Conservation (phyloP, 306 rosid species). For the Casuarina equisetifolia region DNA sequence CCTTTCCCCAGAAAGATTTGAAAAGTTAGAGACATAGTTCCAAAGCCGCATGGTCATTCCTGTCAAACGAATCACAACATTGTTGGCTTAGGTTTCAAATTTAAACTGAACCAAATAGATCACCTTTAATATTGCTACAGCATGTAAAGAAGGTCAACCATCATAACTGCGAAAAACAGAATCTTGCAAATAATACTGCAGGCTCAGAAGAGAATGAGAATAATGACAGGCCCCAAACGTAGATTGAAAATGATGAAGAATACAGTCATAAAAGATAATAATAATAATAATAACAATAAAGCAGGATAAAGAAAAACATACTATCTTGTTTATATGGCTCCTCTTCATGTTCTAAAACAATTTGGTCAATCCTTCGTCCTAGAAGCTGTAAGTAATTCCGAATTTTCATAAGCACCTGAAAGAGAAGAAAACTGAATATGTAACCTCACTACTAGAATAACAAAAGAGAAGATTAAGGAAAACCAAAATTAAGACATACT, state of each 20-base stretch:
- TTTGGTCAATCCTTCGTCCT: slow-evolving; percentile 89
- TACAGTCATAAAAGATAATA: neutral
- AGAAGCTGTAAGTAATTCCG: slow-evolving; percentile 94
- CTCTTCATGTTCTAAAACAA: slow-evolving; percentile 76
- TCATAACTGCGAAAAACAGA: neutral
- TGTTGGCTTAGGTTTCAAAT: neutral
- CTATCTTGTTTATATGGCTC: slow-evolving; percentile 89
- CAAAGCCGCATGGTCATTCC: slow-evolving; percentile 96
- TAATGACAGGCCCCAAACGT: neutral
- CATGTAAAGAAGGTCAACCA: neutral
- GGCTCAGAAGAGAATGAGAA: neutral
- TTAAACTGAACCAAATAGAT: neutral
- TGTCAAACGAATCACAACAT: slow-evolving; percentile 22
- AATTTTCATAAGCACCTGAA: slow-evolving; percentile 86
- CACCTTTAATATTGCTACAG: neutral
- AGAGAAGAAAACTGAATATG: slow-evolving; percentile 1
- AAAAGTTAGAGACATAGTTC: slow-evolving; percentile 95
- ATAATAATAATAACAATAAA: neutral
- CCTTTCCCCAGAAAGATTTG: slow-evolving; percentile 95
- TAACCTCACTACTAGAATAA: slow-evolving; percentile 4
- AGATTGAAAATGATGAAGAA: neutral
- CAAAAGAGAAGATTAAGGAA: slow-evolving; percentile 9
- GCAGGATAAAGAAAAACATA: slow-evolving; percentile 44
- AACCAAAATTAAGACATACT: slow-evolving; percentile 36
- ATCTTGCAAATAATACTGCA: neutral